phyloP scores from a whole-genome alignment of 1,284 basidiomycete species.

The Leccinum pallidistipes region DNA sequence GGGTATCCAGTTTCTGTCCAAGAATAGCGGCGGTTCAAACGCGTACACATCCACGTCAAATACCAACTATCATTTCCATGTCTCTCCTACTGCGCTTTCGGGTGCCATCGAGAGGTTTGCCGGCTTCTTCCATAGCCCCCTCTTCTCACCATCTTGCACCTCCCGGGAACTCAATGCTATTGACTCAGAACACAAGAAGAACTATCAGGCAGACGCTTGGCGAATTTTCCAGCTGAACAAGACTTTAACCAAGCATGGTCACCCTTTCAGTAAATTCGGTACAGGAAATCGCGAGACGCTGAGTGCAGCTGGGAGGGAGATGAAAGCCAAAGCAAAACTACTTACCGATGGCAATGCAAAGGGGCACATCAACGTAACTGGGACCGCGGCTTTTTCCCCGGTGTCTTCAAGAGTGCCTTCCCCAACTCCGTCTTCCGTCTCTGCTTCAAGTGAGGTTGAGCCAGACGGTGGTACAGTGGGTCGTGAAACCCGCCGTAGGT shows the following conservation, averaged over 20 bases:
- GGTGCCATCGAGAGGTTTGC: constrained; percentile 91
- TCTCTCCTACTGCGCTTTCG: constrained; percentile 81
- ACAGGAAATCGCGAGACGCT: constrained; percentile 89
- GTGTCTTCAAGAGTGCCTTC: constrained; percentile 58
- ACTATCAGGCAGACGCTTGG: constrained; percentile 94
- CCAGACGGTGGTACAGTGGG: constrained; percentile 77
- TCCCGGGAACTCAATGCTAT: constrained; percentile 96
- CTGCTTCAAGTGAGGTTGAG: constrained; percentile 56
- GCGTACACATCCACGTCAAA: constrained; percentile 93
- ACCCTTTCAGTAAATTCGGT: constrained; percentile 93
- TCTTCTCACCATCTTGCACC: constrained; percentile 91
- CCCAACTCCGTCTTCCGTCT: constrained; percentile 58
- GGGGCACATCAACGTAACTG: constrained; percentile 4
- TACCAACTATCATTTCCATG: constrained; percentile 94
- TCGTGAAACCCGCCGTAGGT: constrained; percentile 84
- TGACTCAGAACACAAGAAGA: constrained; percentile 98
- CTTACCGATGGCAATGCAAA: constrained; percentile 13
- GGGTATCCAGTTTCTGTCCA: constrained; percentile 69
- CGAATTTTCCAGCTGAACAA: constrained; percentile 98
- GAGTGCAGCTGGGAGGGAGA: constrained; percentile 62
- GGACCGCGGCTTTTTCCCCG: constrained; percentile 45
- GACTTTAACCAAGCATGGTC: constrained; percentile 75
- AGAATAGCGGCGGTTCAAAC: constrained; percentile 91
- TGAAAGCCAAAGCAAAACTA: constrained; percentile 50
- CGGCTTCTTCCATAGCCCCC: constrained; percentile 91